Percentiles rank a stretch among this genome's conserved stretches.
phyloP scores from a whole-genome alignment of 164 flowering plant genomes.

The Chimonanthus salicifolius region DNA sequence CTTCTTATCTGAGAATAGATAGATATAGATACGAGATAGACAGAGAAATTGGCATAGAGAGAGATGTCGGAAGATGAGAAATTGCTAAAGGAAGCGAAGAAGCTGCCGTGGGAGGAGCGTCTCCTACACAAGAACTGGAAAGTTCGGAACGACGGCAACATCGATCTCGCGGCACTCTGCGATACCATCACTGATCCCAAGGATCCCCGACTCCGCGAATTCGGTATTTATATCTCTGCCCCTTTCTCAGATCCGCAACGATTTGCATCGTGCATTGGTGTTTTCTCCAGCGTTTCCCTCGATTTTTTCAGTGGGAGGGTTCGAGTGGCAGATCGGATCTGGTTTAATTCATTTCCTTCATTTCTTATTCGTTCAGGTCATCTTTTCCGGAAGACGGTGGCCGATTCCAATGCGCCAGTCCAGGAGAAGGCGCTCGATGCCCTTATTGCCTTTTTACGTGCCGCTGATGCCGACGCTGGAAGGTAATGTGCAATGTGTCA shows the following conservation, averaged over 20 bases:
- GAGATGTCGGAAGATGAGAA: constrained; percentile 80
- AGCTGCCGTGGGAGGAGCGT: constrained; percentile 97
- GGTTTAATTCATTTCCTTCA: too few relatives aligned
- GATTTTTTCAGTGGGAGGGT: not conserved
- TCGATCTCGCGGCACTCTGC: constrained; percentile 75
- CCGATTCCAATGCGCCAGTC: constrained; percentile 96
- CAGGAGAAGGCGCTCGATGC: constrained; percentile 99
- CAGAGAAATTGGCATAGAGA: not conserved
- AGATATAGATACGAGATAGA: too few relatives aligned
- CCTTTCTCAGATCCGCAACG: constrained; percentile 24
- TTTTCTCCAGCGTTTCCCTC: not conserved
- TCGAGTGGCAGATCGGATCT: not conserved
- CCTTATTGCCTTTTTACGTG: constrained; percentile 65
- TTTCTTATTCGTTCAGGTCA: constrained; percentile 36
- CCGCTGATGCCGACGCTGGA: constrained; percentile 92
- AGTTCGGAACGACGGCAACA: constrained; percentile 87
- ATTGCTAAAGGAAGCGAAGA: constrained; percentile 91
- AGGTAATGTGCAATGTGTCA: constrained; percentile 34
- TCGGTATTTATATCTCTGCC: constrained; percentile 39
- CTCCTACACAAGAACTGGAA: constrained; percentile 95
- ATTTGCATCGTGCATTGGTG: not conserved
- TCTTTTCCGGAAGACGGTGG: constrained; percentile 72
- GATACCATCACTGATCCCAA: constrained; percentile 92
- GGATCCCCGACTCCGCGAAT: constrained; percentile 83
- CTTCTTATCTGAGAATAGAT: too few relatives aligned